Evolutionary conservation across 345 rosid species (phyloP).

Genomic region (Brassica incana): DNA sequence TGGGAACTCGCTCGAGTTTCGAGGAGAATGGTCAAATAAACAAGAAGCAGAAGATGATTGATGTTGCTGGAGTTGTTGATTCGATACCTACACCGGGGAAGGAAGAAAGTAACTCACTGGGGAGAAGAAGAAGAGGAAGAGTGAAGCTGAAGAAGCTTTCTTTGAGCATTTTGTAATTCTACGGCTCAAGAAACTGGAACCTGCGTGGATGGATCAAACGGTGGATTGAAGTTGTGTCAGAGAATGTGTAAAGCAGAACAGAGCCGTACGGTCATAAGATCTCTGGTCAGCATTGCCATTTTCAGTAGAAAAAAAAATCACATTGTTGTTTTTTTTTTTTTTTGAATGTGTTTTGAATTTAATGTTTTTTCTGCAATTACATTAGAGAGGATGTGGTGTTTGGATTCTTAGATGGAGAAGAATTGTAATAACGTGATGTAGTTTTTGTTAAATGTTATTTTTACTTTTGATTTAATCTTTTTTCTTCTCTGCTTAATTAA

Average conservation of each 20-base stretch:
- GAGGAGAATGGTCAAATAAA: background rate
- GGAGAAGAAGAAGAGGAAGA: conserved; percentile 69
- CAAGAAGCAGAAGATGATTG: background rate
- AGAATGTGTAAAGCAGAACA: conserved; percentile 72
- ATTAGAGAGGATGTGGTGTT: background rate
- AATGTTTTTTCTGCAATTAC: background rate
- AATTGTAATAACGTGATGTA: conserved; percentile 15
- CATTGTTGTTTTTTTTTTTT: conserved; percentile 30
- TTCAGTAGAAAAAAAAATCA: conserved; percentile 23
- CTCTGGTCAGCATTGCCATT: conserved; percentile 31
- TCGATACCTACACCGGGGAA: conserved; percentile 10
- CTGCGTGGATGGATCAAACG: conserved; percentile 34
- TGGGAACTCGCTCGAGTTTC: background rate
- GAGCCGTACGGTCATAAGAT: conserved; percentile 57
- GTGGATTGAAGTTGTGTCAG: conserved; percentile 42
- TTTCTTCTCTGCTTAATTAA: background rate
- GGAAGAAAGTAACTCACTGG: conserved; percentile 47
- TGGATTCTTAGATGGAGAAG: conserved; percentile 16
- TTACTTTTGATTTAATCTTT: background rate
- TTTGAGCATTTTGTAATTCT: conserved; percentile 61
- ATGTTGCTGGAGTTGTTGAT: no score
- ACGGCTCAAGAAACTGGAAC: conserved; percentile 54
- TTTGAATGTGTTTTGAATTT: conserved; percentile 20
- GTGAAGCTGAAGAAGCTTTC: conserved; percentile 84
- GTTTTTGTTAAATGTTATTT: background rate